A percentile compares a stretch with the other conserved stretches of the same genome.
Conservation (phyloP, 2,329 filamentous ascomycete species). For the Botrytis pseudocinerea region DNA sequence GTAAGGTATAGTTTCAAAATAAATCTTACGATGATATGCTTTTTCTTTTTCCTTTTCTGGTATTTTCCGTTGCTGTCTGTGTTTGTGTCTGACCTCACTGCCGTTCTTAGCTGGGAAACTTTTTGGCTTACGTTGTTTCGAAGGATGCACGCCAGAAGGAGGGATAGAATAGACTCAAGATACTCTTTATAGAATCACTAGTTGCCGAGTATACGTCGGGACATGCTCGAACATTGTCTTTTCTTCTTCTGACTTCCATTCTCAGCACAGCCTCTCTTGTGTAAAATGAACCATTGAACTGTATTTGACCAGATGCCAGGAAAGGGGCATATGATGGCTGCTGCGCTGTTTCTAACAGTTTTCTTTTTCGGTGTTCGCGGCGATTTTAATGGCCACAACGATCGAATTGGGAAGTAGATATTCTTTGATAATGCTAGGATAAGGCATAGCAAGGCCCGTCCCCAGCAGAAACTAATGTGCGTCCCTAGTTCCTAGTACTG, state of each 20-base stretch:
- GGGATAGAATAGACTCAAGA: not conserved
- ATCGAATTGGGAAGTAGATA: not conserved
- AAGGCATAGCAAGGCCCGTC: not conserved
- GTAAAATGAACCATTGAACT: not conserved
- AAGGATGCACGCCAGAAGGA: not conserved
- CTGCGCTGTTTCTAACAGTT: not conserved
- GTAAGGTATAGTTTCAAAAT: conserved; percentile 7
- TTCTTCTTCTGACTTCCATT: not conserved
- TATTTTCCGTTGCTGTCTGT: not conserved
- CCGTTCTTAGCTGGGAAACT: not conserved
- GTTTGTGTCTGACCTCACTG: not conserved
- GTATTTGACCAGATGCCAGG: not conserved
- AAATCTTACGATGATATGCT: not conserved
- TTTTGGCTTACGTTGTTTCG: not conserved
- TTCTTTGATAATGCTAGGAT: not conserved
- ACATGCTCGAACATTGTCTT: not conserved
- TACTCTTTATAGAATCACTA: not conserved
- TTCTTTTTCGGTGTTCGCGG: not conserved
- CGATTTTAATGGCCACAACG: not conserved
- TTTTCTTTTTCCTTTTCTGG: no score
- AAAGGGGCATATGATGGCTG: not conserved
- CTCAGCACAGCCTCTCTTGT: conserved; percentile 4
- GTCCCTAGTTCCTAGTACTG: no score
- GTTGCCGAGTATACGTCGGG: not conserved
- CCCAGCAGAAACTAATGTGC: not conserved